phyloP scores from a whole-genome alignment of 108 stramenopile species.

The Cyclostephanos tholiformis region DNA sequence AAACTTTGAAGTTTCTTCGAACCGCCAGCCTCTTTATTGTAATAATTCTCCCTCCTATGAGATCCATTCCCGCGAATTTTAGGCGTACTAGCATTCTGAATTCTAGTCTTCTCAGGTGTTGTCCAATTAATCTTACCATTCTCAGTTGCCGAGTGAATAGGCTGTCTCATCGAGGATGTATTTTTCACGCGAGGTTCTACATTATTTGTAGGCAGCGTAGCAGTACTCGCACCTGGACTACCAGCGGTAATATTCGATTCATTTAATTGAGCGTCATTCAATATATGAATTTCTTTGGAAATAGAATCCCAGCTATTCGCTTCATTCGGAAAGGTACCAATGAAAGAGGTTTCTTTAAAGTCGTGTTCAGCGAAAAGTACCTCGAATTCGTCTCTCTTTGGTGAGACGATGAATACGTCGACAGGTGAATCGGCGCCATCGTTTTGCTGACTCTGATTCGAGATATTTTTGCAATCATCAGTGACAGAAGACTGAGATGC shows the following conservation, averaged over 20 bases:
- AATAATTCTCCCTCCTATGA: slow-evolving; percentile 22
- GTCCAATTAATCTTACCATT: not conserved
- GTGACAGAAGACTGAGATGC: not conserved
- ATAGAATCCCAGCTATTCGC: slow-evolving; percentile 3
- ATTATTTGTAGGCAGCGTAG: slow-evolving; percentile 18
- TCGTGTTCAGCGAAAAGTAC: slow-evolving; percentile 29
- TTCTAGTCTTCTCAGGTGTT: slow-evolving; percentile 11
- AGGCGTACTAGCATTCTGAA: slow-evolving; percentile 40
- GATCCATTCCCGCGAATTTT: slow-evolving; percentile 36
- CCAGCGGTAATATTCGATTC: not conserved
- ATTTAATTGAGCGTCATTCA: not conserved
- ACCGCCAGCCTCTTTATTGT: not conserved
- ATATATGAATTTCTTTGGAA: slow-evolving; percentile 1
- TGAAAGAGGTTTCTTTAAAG: not conserved
- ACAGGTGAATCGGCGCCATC: not conserved
- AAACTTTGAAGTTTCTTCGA: not conserved
- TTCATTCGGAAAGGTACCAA: not conserved
- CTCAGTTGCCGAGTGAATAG: not conserved
- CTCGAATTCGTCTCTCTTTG: slow-evolving; percentile 35
- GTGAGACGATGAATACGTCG: slow-evolving; percentile 18
- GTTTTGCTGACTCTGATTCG: not conserved
- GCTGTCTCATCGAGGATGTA: not conserved
- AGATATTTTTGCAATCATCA: not conserved
- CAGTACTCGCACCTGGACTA: not conserved
- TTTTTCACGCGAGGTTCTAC: not conserved